phyloP scores from a whole-genome alignment of 1,139 yeast genomes.

The Debaryomyces singareniensis region DNA sequence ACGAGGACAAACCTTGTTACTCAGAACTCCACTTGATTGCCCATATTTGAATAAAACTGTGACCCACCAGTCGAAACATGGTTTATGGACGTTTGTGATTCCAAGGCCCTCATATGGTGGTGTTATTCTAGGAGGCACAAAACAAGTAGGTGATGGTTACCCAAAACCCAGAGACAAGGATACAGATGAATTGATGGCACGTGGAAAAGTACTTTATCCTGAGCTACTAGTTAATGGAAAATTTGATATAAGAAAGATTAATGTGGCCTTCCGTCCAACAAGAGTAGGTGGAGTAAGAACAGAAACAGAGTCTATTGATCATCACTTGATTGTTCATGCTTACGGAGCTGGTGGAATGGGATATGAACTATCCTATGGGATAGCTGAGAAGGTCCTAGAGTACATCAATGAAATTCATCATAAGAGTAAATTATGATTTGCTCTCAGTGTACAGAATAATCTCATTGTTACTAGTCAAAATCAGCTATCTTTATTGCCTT shows the following conservation, averaged over 20 bases:
- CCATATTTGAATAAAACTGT: slow-evolving; percentile 39
- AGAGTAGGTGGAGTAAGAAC: slow-evolving; percentile 54
- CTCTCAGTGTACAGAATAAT: no score
- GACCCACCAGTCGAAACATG: slow-evolving; percentile 54
- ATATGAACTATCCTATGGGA: slow-evolving; percentile 61
- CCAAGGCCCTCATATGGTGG: slow-evolving; percentile 63
- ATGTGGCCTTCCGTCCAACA: slow-evolving; percentile 73
- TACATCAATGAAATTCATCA: no score
- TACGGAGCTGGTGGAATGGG: slow-evolving; percentile 78
- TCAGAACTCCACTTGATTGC: slow-evolving; percentile 37
- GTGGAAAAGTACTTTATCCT: slow-evolving; percentile 50
- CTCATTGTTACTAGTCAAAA: no score
- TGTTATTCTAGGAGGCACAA: slow-evolving; percentile 67
- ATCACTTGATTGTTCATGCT: slow-evolving; percentile 46
- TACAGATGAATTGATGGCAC: slow-evolving; percentile 33
- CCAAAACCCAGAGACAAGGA: slow-evolving; percentile 37
- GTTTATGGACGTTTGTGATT: slow-evolving; percentile 60
- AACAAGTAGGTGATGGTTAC: slow-evolving; percentile 39
- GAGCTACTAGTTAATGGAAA: slow-evolving; percentile 32
- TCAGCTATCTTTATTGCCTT: no score
- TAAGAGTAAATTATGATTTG: no score
- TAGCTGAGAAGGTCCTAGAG: slow-evolving; percentile 46
- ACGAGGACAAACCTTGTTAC: slow-evolving; percentile 61
- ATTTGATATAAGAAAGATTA: slow-evolving; percentile 42
- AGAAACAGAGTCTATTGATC: slow-evolving; percentile 26